Evolutionary conservation across 108 stramenopile genomes (phyloP), one percentile per base, ranked within the genome.

Genomic region (Fistulifera pelliculosa): DNA sequence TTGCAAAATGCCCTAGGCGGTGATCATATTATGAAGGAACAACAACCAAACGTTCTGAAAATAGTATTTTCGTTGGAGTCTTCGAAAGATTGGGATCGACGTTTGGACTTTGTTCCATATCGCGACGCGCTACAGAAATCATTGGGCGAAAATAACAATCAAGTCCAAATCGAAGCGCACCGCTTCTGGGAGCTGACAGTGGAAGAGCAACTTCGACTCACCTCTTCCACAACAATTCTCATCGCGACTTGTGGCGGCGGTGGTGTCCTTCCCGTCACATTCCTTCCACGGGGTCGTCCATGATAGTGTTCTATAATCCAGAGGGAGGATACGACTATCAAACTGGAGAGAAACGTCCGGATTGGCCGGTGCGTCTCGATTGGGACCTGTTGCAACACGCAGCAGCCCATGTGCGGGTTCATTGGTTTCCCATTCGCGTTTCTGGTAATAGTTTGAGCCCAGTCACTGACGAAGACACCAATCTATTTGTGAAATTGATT

Each of bases 361-460:
- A 38, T 2, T 24, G 15, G 28, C 80, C 80, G 0, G 80, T 76
- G 0, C 60, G 66, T 27, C 41, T 82, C 52, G 80, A 82, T 47
- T 82, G 69, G 71, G 80, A 82, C 28, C 47, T 78, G 50, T 53
- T 82, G 40, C 64, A 68, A 27, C 72, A 73, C 43, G 38, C 66
- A 15, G 49, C 67, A 5, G 62, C 55, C 0, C 57, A 82, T 41
- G 14, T 82, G 1, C 60, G 64, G n/a, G 75, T 74, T 16, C 67
- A 73, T 56, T 82, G 81, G 81, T 45, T 81, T 11, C 80, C 75
- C 23, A 59, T 53, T 14, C 5, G 24, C 14, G 49, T 49, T 12
- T 40, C 54, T 48, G 27, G 65, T 41, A 39, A 35, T 13, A 17
- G 41, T 3, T 25, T 23, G 18, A 14, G 27, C 21, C 31, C 31